Base-by-base conservation (phyloP, 1,284 basidiomycete species). In the Rhodotorula sp. region DNA sequence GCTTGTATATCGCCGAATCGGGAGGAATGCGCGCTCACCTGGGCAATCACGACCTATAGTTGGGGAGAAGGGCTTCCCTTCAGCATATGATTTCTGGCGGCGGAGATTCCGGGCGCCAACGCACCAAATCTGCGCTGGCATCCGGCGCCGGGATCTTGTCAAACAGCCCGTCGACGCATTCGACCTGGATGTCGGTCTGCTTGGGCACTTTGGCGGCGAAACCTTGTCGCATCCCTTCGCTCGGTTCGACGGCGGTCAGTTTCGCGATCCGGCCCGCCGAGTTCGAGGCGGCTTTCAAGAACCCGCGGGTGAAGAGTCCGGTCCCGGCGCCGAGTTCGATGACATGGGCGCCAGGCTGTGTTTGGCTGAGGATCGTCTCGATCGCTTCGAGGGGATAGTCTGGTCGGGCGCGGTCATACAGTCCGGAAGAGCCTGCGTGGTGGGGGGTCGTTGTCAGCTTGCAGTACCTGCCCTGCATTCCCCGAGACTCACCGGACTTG, bases 331-430 rank as follows among this genome's bases (percentile, higher is more conserved):
- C 75, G 29, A 75, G 78, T 69, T 81, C 82, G 72, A 80, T 73
- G 70, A 81, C 76, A 33, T 70, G 78, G 48, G 76, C 60, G 26
- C 26, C 10, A 17, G 14, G 1, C 53, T 30, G 2, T 26, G 33
- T 26, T 5, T 4, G 29, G 81, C 67, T 30, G 63, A 78, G 74
- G 67, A 83, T 77, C 49, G 76, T 73, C 22, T 75, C 44, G 30
- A 82, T 72, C 12, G 81, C 79, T 8, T 54, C 56, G n/a, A 42
- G 18, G 1, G 82, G 83, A 74, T 83, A 83, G 3, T 79, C 78
- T 0, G 83, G 83, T 30, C 83, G 77, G 1, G 80, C 80, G 46
- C 79, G 75, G 74, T 83, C 80, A 72, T 82, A 83, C 77, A 81
- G 70, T 0, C 74, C 72, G 1, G 67, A 71, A 4, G 71, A 61